A percentile compares a stretch with the other conserved stretches of the same genome.
These are phyloP conservation scores for Limonium bicolor DNA, from an alignment of 148 eudicot genomes.

Conservation along the genomic window DNA sequence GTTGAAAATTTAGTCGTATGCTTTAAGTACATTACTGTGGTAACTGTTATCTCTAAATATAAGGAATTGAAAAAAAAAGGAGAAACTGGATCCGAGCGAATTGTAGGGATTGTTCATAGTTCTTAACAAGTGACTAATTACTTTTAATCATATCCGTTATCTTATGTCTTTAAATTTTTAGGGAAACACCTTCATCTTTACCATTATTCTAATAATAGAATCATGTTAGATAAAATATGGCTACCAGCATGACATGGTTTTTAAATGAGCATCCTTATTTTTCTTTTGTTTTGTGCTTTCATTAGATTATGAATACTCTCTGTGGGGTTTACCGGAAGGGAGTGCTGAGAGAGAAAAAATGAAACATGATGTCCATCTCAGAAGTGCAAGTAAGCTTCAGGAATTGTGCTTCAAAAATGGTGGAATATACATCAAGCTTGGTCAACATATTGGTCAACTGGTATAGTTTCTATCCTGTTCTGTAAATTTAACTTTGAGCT, in stretches of 20 bases:
- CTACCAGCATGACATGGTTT: neutral
- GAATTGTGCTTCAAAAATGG: slow-evolving; percentile 94
- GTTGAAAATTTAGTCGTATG: too few species aligned
- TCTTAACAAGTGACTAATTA: too few species aligned
- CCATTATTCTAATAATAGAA: too few species aligned
- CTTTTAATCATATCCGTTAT: too few species aligned
- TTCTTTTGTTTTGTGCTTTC: neutral
- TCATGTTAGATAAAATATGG: neutral
- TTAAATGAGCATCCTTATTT: neutral
- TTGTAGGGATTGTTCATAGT: too few species aligned
- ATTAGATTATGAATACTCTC: slow-evolving; percentile 81
- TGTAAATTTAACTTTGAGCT: too few species aligned
- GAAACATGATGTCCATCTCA: slow-evolving; percentile 65
- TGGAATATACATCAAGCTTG: slow-evolving; percentile 96
- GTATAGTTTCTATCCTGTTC: slow-evolving; percentile 32
- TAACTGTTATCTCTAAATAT: too few species aligned
- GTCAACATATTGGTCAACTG: slow-evolving; percentile 93
- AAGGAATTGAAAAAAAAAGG: too few species aligned
- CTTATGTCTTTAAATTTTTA: too few species aligned
- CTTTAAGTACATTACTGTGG: too few species aligned
- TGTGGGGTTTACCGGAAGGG: slow-evolving; percentile 80
- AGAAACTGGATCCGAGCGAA: too few species aligned
- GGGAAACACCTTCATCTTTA: too few species aligned
- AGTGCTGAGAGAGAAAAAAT: slow-evolving; percentile 50
- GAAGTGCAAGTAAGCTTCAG: slow-evolving; percentile 75